phyloP scores from a whole-genome alignment of 1,284 basidiomycete genomes.

The Cutaneotrichosporon spelunceum region DNA sequence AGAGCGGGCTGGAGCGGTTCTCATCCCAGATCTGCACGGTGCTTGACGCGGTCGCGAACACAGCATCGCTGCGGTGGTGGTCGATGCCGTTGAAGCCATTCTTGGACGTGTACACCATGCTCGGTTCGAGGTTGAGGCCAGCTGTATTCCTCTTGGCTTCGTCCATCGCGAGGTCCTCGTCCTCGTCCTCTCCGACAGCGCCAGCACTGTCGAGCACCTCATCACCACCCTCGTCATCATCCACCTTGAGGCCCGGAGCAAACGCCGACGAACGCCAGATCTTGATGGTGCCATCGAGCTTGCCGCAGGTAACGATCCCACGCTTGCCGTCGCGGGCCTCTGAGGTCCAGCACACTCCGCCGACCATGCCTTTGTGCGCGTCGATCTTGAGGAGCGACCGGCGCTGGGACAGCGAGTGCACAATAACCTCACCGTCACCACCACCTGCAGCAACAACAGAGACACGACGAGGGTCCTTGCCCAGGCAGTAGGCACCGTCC shows the following conservation, averaged over 20 bases:
- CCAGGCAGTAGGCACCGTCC: slow-evolving; percentile 89
- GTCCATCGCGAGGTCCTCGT: slow-evolving; percentile 48
- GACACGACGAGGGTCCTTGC: slow-evolving; percentile 71
- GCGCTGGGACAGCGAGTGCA: slow-evolving; percentile 78
- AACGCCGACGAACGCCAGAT: slow-evolving; percentile 66
- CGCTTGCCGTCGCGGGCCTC: slow-evolving; percentile 56
- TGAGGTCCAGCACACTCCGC: slow-evolving; percentile 58
- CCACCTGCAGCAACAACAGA: slow-evolving; percentile 86
- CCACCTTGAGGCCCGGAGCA: slow-evolving; percentile 42
- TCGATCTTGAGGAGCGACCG: slow-evolving; percentile 65
- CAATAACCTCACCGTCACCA: slow-evolving; percentile 90
- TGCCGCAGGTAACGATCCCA: slow-evolving; percentile 79
- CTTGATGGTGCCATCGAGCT: slow-evolving; percentile 83
- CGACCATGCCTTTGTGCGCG: slow-evolving; percentile 90
- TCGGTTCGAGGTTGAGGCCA: slow-evolving; percentile 55
- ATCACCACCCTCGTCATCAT: slow-evolving; percentile 44
- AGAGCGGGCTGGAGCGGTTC: slow-evolving; percentile 73
- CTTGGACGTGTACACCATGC: slow-evolving; percentile 75
- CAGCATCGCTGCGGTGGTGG: slow-evolving; percentile 78
- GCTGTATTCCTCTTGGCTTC: slow-evolving; percentile 37
- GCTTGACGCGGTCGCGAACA: slow-evolving; percentile 93
- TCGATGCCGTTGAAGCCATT: slow-evolving; percentile 89
- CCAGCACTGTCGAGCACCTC: slow-evolving; percentile 42
- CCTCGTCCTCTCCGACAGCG: slow-evolving; percentile 47
- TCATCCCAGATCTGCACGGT: slow-evolving; percentile 97